Percentiles rank a stretch among this genome's conserved stretches.
phyloP scores from a whole-genome alignment of 805 yeast species.

The Suhomyces pyralidae region DNA sequence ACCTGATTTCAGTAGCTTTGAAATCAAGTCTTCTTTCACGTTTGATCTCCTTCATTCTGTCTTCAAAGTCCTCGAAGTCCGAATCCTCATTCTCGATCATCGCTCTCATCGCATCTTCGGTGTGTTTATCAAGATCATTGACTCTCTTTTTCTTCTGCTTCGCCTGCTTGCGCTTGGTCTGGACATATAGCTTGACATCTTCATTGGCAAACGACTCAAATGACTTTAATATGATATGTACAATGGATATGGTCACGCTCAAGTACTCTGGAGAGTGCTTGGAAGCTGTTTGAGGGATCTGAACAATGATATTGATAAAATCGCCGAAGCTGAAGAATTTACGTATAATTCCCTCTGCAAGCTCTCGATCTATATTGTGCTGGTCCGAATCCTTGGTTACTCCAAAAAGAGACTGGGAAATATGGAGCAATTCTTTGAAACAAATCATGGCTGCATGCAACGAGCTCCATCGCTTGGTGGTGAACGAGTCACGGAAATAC shows the following conservation, averaged over 20 bases:
- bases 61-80: slow-evolving; percentile 27
- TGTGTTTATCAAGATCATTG: slow-evolving; percentile 21
- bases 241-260: slow-evolving; percentile 58
- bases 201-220: slow-evolving; percentile 64
- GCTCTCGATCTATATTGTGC: slow-evolving; percentile 34
- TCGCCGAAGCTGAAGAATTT: slow-evolving; percentile 68
- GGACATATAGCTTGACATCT: slow-evolving; percentile 48
- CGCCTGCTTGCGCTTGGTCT: slow-evolving; percentile 39
- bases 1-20: slow-evolving; percentile 37
- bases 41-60: slow-evolving; percentile 33
- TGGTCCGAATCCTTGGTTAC: slow-evolving; percentile 22
- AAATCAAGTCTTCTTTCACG: slow-evolving; percentile 49
- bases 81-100: slow-evolving; percentile 27
- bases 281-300: slow-evolving; percentile 60
- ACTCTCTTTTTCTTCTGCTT: slow-evolving; percentile 23
- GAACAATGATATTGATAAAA: slow-evolving; percentile 53
- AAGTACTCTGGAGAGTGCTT: slow-evolving; percentile 63
- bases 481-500: slow-evolving; percentile 42
- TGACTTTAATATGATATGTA: slow-evolving; percentile 61
- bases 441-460: slow-evolving; percentile 69
- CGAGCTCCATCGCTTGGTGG: slow-evolving; percentile 50
- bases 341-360: slow-evolving; percentile 58
- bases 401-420: slow-evolving; percentile 43
- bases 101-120: slow-evolving; percentile 23
- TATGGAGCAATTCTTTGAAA: slow-evolving; percentile 58